Evolutionary conservation across 1,284 basidiomycete species (phyloP).

Genomic region (Sanghuangporus baumii): DNA sequence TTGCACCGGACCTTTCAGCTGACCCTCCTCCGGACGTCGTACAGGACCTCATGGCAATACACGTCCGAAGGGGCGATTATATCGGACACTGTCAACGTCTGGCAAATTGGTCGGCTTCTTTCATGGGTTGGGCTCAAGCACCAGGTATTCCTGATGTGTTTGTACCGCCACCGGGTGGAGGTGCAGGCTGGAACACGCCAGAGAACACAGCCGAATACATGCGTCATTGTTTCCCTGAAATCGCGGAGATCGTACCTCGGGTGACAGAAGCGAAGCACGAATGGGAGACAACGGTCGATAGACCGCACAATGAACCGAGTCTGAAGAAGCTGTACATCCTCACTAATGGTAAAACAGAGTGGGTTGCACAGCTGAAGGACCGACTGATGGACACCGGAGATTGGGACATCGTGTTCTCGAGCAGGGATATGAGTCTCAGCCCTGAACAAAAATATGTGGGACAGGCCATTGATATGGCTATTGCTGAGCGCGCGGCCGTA

Average conservation of each 20-base stretch:
- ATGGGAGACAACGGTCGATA: slow-evolving; percentile 18
- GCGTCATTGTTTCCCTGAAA: slow-evolving; percentile 36
- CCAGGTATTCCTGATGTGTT: slow-evolving; percentile 35
- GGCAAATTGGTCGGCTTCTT: slow-evolving; percentile 34
- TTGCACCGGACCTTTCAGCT: slow-evolving; percentile 5
- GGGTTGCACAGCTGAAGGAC: slow-evolving; percentile 27
- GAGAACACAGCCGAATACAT: slow-evolving; percentile 27
- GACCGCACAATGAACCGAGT: background rate
- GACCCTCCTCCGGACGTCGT: slow-evolving; percentile 19
- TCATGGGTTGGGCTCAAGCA: slow-evolving; percentile 39
- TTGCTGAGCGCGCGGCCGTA: slow-evolving; percentile 34
- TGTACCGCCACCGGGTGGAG: slow-evolving; percentile 23
- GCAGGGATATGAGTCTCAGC: slow-evolving; percentile 20
- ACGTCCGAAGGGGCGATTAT: slow-evolving; percentile 59
- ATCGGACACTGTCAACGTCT: slow-evolving; percentile 44
- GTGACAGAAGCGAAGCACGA: slow-evolving; percentile 27
- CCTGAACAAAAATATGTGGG: slow-evolving; percentile 30
- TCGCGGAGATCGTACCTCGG: slow-evolving; percentile 35
- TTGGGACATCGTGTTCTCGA: slow-evolving; percentile 18
- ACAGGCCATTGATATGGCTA: slow-evolving; percentile 36
- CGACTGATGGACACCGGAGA: slow-evolving; percentile 15
- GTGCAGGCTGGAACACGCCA: slow-evolving; percentile 14
- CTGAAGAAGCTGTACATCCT: slow-evolving; percentile 31
- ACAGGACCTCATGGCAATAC: slow-evolving; percentile 47
- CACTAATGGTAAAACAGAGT: slow-evolving; percentile 31